A percentile compares a stretch with the other conserved stretches of the same genome.
phyloP scores from a whole-genome alignment of 768 basidiomycete species.

The Trametes meyenii region DNA sequence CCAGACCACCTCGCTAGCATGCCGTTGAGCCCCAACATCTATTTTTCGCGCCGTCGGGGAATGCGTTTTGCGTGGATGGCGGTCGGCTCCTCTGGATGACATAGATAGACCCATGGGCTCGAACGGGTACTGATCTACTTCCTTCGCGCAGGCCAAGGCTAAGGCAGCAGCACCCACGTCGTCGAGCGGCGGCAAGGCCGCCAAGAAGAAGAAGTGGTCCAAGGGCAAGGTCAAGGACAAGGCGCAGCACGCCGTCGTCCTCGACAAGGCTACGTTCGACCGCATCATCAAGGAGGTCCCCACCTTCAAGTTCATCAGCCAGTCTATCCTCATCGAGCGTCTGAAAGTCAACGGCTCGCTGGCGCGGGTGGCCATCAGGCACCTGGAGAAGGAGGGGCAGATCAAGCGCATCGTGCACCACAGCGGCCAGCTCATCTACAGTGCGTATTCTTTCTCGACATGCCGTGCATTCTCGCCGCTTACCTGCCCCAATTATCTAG shows the following conservation, averaged over 20 bases:
- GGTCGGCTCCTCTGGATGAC: conserved; percentile 27
- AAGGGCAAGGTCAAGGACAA: conserved; percentile 99
- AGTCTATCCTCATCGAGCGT: conserved; percentile 97
- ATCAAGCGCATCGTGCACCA: conserved; percentile 98
- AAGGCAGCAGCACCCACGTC: conserved; percentile 76
- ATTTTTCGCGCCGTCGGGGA: conserved; percentile 4
- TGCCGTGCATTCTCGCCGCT: background rate
- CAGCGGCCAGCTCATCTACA: conserved; percentile 93
- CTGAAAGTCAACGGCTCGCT: conserved; percentile 96
- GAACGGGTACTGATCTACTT: conserved; percentile 15
- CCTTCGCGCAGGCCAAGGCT: conserved; percentile 48
- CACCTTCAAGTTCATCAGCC: conserved; percentile 98
- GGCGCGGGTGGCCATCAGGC: conserved; percentile 87
- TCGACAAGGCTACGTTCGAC: conserved; percentile 92
- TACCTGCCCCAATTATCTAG: conserved; percentile 29
- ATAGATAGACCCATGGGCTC: background rate
- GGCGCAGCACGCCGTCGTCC: conserved; percentile 93
- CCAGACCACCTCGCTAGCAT: background rate
- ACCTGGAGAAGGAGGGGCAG: conserved; percentile 90
- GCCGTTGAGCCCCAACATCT: background rate
- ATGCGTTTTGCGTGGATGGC: conserved; percentile 33
- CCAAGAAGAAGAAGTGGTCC: conserved; percentile 99
- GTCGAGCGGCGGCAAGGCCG: conserved; percentile 78
- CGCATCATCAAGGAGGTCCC: conserved; percentile 98
- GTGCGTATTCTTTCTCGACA: conserved; percentile 51